Percentiles rank a stretch among this genome's conserved stretches.
These are phyloP conservation scores for Blumeria hordei DNA, from an alignment of 2,329 filamentous ascomycete genomes.

Conservation along the genomic window DNA sequence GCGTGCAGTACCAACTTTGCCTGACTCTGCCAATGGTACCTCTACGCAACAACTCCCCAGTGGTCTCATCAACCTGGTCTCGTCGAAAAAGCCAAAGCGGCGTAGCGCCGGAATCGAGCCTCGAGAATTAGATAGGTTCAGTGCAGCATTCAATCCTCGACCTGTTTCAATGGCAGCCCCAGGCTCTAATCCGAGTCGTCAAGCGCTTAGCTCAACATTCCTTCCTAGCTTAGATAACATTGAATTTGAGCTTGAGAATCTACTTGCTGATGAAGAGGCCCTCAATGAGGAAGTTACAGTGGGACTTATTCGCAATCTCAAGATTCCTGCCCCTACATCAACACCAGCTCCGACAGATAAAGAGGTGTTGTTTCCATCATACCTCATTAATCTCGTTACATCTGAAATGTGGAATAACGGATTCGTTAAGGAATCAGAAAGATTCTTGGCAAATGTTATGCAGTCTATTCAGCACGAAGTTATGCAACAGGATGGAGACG, in stretches of 20 bases:
- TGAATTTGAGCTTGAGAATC: slow-evolving; percentile 79
- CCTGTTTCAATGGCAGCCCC: slow-evolving; percentile 89
- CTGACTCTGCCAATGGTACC: slow-evolving; percentile 41
- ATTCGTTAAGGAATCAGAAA: slow-evolving; percentile 96
- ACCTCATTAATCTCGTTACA: slow-evolving; percentile 95
- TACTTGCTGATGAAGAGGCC: slow-evolving; percentile 84
- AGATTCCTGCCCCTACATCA: slow-evolving; percentile 73
- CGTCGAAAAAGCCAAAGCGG: slow-evolving; percentile 90
- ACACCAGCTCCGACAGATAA: slow-evolving; percentile 88
- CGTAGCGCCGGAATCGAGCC: slow-evolving; percentile 74
- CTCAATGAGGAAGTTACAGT: slow-evolving; percentile 93
- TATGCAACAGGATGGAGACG: slow-evolving; percentile 95
- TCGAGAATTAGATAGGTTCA: slow-evolving; percentile 72
- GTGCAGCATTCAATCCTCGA: slow-evolving; percentile 74
- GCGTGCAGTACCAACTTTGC: slow-evolving; percentile 30
- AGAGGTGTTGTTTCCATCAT: slow-evolving; percentile 94
- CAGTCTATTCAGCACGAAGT: slow-evolving; percentile 98
- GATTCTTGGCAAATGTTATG: slow-evolving; percentile 98
- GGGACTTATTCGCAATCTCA: slow-evolving; percentile 86
- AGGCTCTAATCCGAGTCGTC: slow-evolving; percentile 35
- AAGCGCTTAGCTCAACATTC: slow-evolving; percentile 53
- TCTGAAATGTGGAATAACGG: slow-evolving; percentile 99
- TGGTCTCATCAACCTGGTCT: slow-evolving; percentile 87
- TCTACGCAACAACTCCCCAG: slow-evolving; percentile 30
- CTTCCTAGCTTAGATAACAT: slow-evolving; percentile 68